These are phyloP conservation scores for Malus hybrid DNA, from an alignment of 331 rosid species.

Conservation along the genomic window DNA sequence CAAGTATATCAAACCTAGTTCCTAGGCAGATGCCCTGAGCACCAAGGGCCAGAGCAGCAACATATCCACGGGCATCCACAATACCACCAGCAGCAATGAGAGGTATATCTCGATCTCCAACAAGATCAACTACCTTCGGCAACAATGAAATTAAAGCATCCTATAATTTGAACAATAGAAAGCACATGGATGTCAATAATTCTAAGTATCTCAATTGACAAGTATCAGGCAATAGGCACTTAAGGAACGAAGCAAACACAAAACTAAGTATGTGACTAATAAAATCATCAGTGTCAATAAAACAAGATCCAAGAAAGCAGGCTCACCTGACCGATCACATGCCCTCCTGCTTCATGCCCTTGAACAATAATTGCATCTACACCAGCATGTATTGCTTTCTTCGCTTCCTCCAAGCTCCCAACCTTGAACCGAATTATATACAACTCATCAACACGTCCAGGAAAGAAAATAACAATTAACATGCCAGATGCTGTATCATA, in stretches of 20 bases:
- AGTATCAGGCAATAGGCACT: background rate
- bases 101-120: slow-evolving; percentile 53
- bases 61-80: slow-evolving; percentile 74
- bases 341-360: slow-evolving; percentile 96
- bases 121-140: slow-evolving; percentile 76
- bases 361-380: slow-evolving; percentile 81
- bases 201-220: background rate
- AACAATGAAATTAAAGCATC: slow-evolving; percentile 60
- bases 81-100: slow-evolving; percentile 85
- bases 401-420: slow-evolving; percentile 51
- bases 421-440: slow-evolving; percentile 37
- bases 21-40: slow-evolving; percentile 74
- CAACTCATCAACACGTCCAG: background rate
- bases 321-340: slow-evolving; percentile 76
- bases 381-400: slow-evolving; percentile 55
- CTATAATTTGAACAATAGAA: slow-evolving; percentile 27
- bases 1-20: slow-evolving; percentile 52
- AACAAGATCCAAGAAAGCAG: background rate
- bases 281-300: background rate
- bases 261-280: background rate
- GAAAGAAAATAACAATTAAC: too few relatives aligned
- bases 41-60: slow-evolving; percentile 88
- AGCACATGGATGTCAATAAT: background rate
- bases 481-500: too few relatives aligned
- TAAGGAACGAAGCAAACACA: background rate